Evolutionary conservation across 106 monocot species (phyloP), one percentile per base, ranked within the genome.

Genomic region (Apostasia shenzhenica): DNA sequence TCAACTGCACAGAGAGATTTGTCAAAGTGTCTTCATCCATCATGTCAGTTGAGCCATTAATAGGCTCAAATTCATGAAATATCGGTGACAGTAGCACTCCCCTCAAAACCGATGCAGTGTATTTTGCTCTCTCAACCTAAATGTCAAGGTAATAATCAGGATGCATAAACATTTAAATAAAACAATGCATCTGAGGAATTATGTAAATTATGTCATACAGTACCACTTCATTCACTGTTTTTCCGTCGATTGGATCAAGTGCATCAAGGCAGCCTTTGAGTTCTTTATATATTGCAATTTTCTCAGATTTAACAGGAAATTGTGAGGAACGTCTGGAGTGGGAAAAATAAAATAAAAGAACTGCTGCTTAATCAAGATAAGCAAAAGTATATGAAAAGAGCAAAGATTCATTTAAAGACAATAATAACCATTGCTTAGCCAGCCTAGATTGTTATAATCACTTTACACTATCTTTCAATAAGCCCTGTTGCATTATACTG

Each of bases 1-100:
- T 92, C 61, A 97, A 45, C 51, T 67, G 77, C 50, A 97, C 37
- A 70, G 89, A 84, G 26, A 79, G 67, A 60, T 76, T 87, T 64
- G 82, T 81, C 38, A 60, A 61, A 77, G 57, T 65, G 80, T 97
- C 97, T 75, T 97, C 97, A 68, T 97, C 97, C 97, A 97, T 97
- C 77, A 83, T 83, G 69, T 92, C 92, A 46, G 70, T 73, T 48
- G 84, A 79, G 8, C 78, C 80, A 76, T 78, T 78, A 67, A 70
- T 74, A 70, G 78, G 69, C 67, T 14, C 70, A 59, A 71, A 79
- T 51, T 97, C 92, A 47, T 77, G 72, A 54, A 97, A 87, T 54
- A 72, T 70, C 48, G 92, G 79, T 41, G 75, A 80, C 6, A 76
- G 45, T 48, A 97, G 79, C 61, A 92, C 42, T 76, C 78, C 85